Evolutionary conservation across 1,284 basidiomycete species (phyloP).

Genomic region (Heterobasidion irregulare): DNA sequence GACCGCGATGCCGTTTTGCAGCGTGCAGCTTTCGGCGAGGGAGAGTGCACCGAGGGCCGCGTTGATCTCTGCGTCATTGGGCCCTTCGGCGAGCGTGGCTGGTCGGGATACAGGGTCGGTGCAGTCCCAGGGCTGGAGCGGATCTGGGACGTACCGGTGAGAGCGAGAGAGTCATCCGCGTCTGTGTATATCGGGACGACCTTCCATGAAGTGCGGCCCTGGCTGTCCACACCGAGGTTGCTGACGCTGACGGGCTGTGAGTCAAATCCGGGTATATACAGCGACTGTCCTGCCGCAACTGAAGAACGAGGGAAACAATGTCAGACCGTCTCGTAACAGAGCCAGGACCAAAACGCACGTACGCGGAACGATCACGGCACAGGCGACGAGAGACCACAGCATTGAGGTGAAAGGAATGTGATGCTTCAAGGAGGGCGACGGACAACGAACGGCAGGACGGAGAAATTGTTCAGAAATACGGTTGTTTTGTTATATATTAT

Average conservation of each 20-base stretch:
- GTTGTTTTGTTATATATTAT: no score
- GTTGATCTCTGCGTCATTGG: constrained; percentile 17
- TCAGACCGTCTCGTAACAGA: no score
- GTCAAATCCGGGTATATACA: constrained; percentile 38
- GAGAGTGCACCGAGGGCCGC: constrained; percentile 8
- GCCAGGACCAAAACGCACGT: background rate
- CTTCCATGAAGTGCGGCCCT: constrained; percentile 34
- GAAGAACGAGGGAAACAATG: background rate
- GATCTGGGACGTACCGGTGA: constrained; percentile 23
- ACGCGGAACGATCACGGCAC: background rate
- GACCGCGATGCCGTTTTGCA: constrained; percentile 15
- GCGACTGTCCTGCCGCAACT: constrained; percentile 20
- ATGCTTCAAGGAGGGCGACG: background rate
- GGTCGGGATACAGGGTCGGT: background rate
- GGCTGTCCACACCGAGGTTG: constrained; percentile 27
- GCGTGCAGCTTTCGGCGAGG: constrained; percentile 17
- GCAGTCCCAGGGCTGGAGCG: background rate
- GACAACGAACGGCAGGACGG: no score
- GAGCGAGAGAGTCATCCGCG: constrained; percentile 23
- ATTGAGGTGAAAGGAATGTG: background rate
- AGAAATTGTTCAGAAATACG: no score
- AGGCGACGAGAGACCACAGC: background rate
- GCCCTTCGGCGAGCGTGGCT: constrained; percentile 22
- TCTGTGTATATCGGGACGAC: constrained; percentile 26
- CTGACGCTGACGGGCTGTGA: constrained; percentile 32